Evolutionary conservation across 768 basidiomycete genomes (phyloP).

Genomic region (Lactarius hengduanensis): DNA sequence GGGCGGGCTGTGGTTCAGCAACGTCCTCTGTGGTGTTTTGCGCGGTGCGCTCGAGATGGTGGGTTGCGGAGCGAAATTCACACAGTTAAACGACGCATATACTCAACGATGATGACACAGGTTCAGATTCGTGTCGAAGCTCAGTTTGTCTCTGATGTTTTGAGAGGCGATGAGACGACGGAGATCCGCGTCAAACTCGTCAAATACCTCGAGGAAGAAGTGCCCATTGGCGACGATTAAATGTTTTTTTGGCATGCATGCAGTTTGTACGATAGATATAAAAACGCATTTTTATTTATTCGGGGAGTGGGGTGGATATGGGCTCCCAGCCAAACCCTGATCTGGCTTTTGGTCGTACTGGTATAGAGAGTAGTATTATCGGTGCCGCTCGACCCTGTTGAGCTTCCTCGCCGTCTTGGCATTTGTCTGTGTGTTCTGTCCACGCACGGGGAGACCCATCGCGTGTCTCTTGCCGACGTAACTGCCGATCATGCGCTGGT

Average conservation of each 20-base stretch:
- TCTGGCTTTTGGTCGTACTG: not conserved
- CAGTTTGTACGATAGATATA: conserved; percentile 17
- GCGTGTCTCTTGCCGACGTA: conserved; percentile 93
- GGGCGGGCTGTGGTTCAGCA: conserved; percentile 95
- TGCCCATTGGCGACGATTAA: conserved; percentile 89
- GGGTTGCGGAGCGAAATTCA: conserved; percentile 31
- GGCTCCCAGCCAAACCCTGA: not conserved
- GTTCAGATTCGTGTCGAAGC: conserved; percentile 95
- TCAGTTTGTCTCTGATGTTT: conserved; percentile 83
- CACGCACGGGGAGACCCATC: conserved; percentile 90
- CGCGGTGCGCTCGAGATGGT: conserved; percentile 97
- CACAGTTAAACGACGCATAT: not conserved
- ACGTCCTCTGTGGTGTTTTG: conserved; percentile 91
- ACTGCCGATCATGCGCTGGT: conserved; percentile 91
- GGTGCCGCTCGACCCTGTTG: conserved; percentile 75
- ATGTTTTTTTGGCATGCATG: conserved; percentile 4
- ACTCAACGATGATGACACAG: conserved; percentile 41
- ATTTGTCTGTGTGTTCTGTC: conserved; percentile 90
- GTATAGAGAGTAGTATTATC: conserved; percentile 27
- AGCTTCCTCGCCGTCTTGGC: conserved; percentile 88
- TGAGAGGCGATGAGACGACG: conserved; percentile 91
- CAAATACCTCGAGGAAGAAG: conserved; percentile 94
- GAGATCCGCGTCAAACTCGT: conserved; percentile 90
- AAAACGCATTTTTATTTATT: not conserved
- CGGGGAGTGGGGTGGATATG: not conserved